A percentile compares a stretch with the other conserved stretches of the same genome.
These are phyloP conservation scores for Fraxinus dipetala DNA, from an alignment of 305 asterid species.

Conservation along the genomic window DNA sequence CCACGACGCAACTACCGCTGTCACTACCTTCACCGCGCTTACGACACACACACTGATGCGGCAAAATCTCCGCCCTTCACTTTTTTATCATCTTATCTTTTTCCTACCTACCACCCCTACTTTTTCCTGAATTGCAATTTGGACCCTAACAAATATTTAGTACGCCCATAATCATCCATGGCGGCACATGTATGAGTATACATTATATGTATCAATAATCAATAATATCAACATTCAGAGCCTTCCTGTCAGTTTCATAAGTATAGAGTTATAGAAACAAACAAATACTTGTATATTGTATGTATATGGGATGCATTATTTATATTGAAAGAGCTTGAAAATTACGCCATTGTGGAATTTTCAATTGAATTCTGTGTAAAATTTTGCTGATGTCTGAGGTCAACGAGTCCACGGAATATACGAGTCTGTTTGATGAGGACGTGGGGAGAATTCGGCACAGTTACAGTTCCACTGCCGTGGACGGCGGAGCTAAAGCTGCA, in stretches of 20 bases:
- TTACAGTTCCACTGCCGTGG: constrained; percentile 22
- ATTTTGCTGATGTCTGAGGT: constrained; percentile 54
- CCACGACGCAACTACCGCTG: constrained; percentile 54
- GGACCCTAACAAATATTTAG: constrained; percentile 28
- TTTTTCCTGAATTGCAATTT: constrained; percentile 30
- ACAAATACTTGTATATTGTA: background rate
- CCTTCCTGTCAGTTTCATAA: constrained; percentile 27
- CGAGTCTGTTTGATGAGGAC: constrained; percentile 29
- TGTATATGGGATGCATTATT: background rate
- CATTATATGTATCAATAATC: constrained; percentile 10
- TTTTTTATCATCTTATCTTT: background rate
- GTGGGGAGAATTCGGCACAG: constrained; percentile 28
- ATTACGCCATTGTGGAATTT: constrained; percentile 31
- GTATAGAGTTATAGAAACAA: constrained; percentile 8
- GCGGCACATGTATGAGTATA: constrained; percentile 11
- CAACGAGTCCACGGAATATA: constrained; percentile 47
- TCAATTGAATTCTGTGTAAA: constrained; percentile 10
- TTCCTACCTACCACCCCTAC: constrained; percentile 18
- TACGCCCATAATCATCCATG: constrained; percentile 32
- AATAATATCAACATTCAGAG: constrained; percentile 25
- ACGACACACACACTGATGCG: constrained; percentile 33
- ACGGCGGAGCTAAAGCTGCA: constrained; percentile 22
- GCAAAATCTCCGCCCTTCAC: constrained; percentile 29
- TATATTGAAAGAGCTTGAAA: constrained; percentile 22
- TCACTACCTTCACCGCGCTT: constrained; percentile 27